phyloP scores from a whole-genome alignment of 164 flowering plant species.

The Malania oleifera region DNA sequence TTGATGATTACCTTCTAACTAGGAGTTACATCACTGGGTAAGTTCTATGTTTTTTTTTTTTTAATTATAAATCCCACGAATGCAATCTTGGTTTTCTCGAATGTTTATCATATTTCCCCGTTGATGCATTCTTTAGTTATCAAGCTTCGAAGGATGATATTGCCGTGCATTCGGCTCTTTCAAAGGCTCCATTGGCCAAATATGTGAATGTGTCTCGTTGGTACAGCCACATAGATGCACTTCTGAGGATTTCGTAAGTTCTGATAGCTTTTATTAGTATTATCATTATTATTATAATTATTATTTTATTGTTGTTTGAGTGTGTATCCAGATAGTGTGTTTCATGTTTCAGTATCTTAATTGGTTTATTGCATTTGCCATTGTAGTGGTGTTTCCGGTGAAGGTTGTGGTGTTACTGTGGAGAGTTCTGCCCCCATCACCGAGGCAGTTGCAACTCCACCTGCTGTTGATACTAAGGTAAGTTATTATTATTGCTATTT shows the following conservation, averaged over 20 bases:
- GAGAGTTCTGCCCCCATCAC: constrained; percentile 50
- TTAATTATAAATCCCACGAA: too few species aligned
- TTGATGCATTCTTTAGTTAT: too few species aligned
- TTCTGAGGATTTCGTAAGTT: constrained; percentile 80
- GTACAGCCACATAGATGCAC: constrained; percentile 81
- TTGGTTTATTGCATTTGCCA: not conserved
- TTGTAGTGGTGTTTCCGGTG: constrained; percentile 75
- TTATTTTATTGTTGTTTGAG: not conserved
- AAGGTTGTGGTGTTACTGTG: constrained; percentile 72
- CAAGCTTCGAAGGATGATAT: constrained; percentile 96
- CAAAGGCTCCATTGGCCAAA: constrained; percentile 47
- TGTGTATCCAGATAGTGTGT: too few species aligned
- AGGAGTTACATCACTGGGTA: constrained; percentile 82
- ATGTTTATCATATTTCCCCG: too few species aligned
- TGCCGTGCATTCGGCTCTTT: constrained; percentile 55
- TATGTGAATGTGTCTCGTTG: constrained; percentile 74
- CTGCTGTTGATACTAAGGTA: constrained; percentile 62
- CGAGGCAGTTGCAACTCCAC: constrained; percentile 66
- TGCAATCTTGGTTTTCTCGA: too few species aligned
- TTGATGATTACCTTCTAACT: constrained; percentile 65
- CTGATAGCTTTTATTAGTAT: not conserved
- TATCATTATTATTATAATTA: not conserved
- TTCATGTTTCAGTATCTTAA: not conserved
- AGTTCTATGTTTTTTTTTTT: not conserved
- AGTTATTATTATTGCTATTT: not conserved